Conservation (phyloP, 1,284 basidiomycete species). For the Rhodofomes roseus region DNA sequence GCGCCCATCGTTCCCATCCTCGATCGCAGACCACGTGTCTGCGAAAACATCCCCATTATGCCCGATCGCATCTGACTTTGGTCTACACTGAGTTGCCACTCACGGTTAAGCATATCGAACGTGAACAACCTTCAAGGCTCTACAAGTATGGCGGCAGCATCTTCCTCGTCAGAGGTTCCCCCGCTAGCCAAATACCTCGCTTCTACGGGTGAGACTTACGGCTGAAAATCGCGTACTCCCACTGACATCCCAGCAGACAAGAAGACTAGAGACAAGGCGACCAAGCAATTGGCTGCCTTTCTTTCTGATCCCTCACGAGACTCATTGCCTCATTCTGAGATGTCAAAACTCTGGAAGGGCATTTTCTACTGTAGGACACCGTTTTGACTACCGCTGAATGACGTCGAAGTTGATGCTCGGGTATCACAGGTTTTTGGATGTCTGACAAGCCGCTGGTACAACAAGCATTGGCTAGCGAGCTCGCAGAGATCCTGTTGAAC, state of each 20-base stretch:
- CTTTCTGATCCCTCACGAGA: constrained; percentile 61
- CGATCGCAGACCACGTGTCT: background rate
- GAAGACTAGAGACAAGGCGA: constrained; percentile 84
- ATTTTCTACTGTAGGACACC: constrained; percentile 87
- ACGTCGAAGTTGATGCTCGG: background rate
- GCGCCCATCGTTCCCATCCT: background rate
- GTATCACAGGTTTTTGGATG: constrained; percentile 90
- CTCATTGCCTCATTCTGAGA: constrained; percentile 66
- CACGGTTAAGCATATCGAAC: background rate
- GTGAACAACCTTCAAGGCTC: background rate
- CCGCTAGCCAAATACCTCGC: constrained; percentile 89
- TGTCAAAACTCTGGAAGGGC: constrained; percentile 96
- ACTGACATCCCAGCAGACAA: constrained; percentile 55
- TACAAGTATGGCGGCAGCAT: constrained; percentile 18
- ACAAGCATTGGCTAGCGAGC: constrained; percentile 83
- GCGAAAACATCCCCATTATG: background rate
- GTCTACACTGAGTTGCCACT: background rate
- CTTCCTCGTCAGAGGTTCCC: constrained; percentile 28
- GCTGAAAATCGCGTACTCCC: constrained; percentile 4
- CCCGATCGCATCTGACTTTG: background rate
- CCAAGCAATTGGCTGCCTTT: constrained; percentile 74
- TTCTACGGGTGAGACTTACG: constrained; percentile 66
- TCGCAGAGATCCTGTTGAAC: constrained; percentile 77
- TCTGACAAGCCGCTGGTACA: constrained; percentile 97
- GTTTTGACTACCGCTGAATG: background rate